These are phyloP conservation scores for Scenedesmus sp. DNA, from an alignment of 163 green algal species.

Conservation along the genomic window DNA sequence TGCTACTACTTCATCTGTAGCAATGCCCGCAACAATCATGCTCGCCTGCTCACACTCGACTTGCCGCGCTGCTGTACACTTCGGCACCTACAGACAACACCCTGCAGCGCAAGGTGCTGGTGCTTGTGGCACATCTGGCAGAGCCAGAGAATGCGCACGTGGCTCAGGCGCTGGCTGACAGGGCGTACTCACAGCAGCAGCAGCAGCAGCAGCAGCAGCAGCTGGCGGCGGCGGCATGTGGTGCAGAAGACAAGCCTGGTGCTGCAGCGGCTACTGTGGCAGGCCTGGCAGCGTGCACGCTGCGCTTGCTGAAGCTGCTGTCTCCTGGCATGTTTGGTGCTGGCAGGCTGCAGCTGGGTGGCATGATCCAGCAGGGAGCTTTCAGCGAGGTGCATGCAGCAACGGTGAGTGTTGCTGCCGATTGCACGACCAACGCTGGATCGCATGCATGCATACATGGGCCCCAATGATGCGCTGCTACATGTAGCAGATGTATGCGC, in stretches of 20 bases:
- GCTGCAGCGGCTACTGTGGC: not conserved
- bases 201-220: not conserved
- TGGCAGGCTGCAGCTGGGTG: not conserved
- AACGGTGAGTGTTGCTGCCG: conserved; percentile 49
- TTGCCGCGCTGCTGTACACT: not conserved
- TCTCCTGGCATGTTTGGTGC: not conserved
- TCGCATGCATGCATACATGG: too few species aligned
- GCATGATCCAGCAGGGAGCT: conserved; percentile 38
- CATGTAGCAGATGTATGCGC: not conserved
- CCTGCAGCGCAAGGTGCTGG: conserved; percentile 38
- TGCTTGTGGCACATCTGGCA: conserved; percentile 50
- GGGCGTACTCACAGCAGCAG: not conserved
- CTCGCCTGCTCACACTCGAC: not conserved
- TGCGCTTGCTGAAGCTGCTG: conserved; percentile 45
- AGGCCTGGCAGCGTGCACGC: not conserved
- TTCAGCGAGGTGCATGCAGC: conserved; percentile 38
- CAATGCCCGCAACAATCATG: not conserved
- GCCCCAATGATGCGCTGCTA: not conserved
- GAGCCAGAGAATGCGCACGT: conserved; percentile 30
- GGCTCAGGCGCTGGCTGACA: not conserved
- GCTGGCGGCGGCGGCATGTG: not conserved
- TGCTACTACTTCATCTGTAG: not conserved
- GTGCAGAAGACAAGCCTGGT: too few species aligned
- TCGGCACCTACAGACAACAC: not conserved
- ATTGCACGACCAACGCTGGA: too few species aligned